These are phyloP conservation scores for Penicillium sp. DNA, from an alignment of 2,329 filamentous ascomycete species.

Conservation along the genomic window DNA sequence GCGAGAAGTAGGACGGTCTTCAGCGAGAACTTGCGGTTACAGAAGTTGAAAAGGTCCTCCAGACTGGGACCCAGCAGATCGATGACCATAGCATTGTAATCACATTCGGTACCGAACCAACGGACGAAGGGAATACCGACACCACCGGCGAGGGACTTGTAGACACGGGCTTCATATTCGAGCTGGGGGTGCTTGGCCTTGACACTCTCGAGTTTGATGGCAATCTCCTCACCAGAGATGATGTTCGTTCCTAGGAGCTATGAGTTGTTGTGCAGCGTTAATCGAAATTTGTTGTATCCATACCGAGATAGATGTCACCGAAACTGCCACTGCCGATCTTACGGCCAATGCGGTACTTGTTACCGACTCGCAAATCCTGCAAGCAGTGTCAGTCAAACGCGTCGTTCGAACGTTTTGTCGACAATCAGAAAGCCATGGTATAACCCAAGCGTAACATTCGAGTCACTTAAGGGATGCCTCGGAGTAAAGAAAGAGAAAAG, in stretches of 20 bases:
- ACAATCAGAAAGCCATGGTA: not conserved
- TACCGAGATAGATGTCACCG: constrained; percentile 93
- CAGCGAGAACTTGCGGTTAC: constrained; percentile 98
- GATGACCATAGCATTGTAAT: constrained; percentile 99
- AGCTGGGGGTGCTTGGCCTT: constrained; percentile 99
- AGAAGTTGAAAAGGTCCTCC: constrained; percentile 99
- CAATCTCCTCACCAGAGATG: constrained; percentile 98
- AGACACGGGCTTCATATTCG: constrained; percentile 94
- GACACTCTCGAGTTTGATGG: constrained; percentile 98
- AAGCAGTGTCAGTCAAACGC: constrained; percentile 17
- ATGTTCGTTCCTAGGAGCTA: constrained; percentile 81
- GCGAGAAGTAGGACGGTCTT: constrained; percentile 97
- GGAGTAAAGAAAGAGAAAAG: not conserved
- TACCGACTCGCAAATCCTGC: constrained; percentile 98
- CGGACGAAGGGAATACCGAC: constrained; percentile 98
- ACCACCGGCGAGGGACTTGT: constrained; percentile 84
- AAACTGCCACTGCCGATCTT: constrained; percentile 98
- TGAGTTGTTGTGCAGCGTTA: constrained; percentile 11
- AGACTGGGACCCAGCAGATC: constrained; percentile 92
- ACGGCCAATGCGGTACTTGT: constrained; percentile 98
- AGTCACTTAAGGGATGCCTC: not conserved
- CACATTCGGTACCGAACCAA: constrained; percentile 99
- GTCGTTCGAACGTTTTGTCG: not conserved
- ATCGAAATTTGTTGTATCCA: constrained; percentile 23
- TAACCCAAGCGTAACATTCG: not conserved